A percentile compares a stretch with the other conserved stretches of the same genome.
Conservation (phyloP, 148 eudicot genomes). For the Diospyros lotus region DNA sequence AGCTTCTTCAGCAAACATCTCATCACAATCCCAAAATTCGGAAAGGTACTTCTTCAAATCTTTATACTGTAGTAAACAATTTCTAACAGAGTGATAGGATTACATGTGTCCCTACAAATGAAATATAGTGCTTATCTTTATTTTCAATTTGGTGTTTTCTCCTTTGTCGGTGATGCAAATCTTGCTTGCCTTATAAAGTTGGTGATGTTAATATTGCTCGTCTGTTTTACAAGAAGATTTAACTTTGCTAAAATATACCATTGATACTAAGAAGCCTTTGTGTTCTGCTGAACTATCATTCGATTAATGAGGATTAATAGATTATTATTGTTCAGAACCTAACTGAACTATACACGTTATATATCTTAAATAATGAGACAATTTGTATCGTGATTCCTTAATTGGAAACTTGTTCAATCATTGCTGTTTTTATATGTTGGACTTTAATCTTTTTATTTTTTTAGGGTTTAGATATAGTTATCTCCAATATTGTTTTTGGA, state of each 20-base stretch:
- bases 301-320: neutral
- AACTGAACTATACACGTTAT: neutral
- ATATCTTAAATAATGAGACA: neutral
- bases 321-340: neutral
- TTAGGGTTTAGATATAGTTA: neutral
- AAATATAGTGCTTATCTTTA: neutral
- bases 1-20: constrained; percentile 91
- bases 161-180: neutral
- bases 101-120: neutral
- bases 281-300: neutral
- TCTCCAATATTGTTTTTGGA: neutral
- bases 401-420: neutral
- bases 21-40: constrained; percentile 93
- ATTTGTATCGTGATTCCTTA: neutral
- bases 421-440: neutral
- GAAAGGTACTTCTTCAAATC: constrained; percentile 47
- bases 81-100: constrained; percentile 5
- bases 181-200: neutral
- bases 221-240: neutral
- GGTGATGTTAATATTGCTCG: neutral
- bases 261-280: neutral
- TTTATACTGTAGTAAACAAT: neutral
- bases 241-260: neutral
- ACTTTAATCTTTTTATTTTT: neutral
- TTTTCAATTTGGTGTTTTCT: neutral